Evolutionary conservation across 768 basidiomycete species (phyloP), one percentile per base, ranked within the genome.

Genomic region (Coprinopsis cinerea): DNA sequence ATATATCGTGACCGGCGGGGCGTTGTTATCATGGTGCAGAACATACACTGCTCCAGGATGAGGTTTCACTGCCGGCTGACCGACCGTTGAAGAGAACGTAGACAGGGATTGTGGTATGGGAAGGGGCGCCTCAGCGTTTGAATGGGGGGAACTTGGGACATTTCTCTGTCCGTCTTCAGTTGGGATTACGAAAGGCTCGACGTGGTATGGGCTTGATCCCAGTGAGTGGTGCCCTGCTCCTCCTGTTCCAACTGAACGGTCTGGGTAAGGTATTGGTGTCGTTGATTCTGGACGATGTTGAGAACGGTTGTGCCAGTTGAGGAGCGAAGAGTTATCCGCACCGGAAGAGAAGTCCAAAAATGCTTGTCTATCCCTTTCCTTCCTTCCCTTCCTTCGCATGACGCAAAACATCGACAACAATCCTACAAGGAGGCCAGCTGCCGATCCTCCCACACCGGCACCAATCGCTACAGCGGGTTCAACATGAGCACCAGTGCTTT

Each of bases 21-120:
- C 60, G 10, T 79, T 76, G n/a, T 69, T 72, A 55, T 82, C 81
- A 55, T 82, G 81, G 54, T 82, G 82, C 26, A 83, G 72, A 34
- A 81, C 77, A 53, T 81, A 81, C 7, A 81, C 72, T 54, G 59
- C 42, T 47, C 52, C 23, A 44, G 44, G 34, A 18, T 30, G 22
- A 26, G 14, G 10, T 41, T 25, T 34, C 4, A 11, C 27, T 20
- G 47, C 6, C 37, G 37, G 41, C 35, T 44, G 43, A 15, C 15
- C 51, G 30, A 23, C 47, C 18, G 39, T 48, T 28, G 39, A 49
- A 34, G 37, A 56, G 27, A 41, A 27, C 24, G 53, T 32, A 25
- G 53, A 49, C 39, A 54, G 47, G 22, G 53, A 53, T 5, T 47
- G 41, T n/a, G 42, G 25, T 9, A 46, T 7, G 15, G 46, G 15